Percentiles rank a stretch among this genome's conserved stretches.
These are phyloP conservation scores for Brasenia schreberi DNA, from an alignment of 164 flowering plant genomes.

Conservation along the genomic window DNA sequence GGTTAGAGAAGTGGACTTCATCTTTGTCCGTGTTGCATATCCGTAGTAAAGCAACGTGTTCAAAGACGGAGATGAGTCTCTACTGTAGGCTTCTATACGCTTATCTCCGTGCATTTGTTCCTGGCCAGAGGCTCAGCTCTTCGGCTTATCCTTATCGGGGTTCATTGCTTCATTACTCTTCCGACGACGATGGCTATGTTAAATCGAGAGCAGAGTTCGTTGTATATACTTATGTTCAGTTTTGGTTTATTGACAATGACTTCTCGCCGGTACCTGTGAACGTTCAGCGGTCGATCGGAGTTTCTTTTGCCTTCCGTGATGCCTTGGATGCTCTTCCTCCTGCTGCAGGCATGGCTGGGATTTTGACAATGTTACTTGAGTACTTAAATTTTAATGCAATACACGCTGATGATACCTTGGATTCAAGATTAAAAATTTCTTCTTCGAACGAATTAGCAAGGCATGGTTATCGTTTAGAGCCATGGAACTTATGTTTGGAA, in stretches of 20 bases:
- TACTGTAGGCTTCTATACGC: conserved; percentile 51
- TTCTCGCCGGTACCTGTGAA: conserved; percentile 53
- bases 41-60: conserved; percentile 17
- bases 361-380: conserved; percentile 51
- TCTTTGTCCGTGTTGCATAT: conserved; percentile 39
- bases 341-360: conserved; percentile 56
- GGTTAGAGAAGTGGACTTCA: conserved; percentile 62
- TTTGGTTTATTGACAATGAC: conserved; percentile 82
- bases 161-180: conserved; percentile 47
- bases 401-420: conserved; percentile 9
- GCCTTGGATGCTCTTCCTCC: conserved; percentile 57
- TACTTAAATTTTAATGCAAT: conserved; percentile 41
- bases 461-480: conserved; percentile 13
- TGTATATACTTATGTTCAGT: conserved; percentile 40
- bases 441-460: conserved; percentile 21
- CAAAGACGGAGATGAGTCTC: conserved; percentile 31
- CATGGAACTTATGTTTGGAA: conserved; percentile 62
- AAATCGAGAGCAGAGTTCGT: conserved; percentile 45
- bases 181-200: conserved; percentile 29
- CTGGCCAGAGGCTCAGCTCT: conserved; percentile 23
- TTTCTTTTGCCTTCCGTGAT: conserved; percentile 29
- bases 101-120: conserved; percentile 59
- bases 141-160: conserved; percentile 47
- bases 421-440: conserved; percentile 18
- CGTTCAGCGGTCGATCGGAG: conserved; percentile 36